Conservation (phyloP, 2,329 filamentous ascomycete genomes). For the Didymella pomorum region DNA sequence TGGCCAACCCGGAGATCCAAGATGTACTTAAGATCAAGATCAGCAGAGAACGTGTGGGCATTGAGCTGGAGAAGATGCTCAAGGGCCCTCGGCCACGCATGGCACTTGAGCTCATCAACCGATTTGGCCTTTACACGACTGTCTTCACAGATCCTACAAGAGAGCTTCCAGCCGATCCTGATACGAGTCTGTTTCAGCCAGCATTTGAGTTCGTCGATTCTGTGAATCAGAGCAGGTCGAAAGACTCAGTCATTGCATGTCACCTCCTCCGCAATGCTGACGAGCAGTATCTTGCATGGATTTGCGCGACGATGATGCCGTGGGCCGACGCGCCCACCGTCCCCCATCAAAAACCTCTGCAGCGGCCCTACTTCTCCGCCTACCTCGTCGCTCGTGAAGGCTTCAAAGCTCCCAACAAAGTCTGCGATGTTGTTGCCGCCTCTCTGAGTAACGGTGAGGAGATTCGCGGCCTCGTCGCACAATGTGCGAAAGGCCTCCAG, state of each 20-base stretch:
- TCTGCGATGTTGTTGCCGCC: conserved; percentile 71
- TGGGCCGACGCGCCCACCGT: conserved; percentile 66
- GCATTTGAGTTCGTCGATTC: conserved; percentile 69
- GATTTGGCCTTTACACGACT: conserved; percentile 72
- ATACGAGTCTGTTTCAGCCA: conserved; percentile 66
- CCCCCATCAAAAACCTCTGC: conserved; percentile 59
- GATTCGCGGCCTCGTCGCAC: conserved; percentile 69
- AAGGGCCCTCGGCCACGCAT: conserved; percentile 69
- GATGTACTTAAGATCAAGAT: conserved; percentile 85
- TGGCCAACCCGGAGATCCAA: conserved; percentile 81
- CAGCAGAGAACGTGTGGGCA: conserved; percentile 85
- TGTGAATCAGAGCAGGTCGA: conserved; percentile 18
- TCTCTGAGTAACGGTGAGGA: conserved; percentile 68
- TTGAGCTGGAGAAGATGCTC: conserved; percentile 91
- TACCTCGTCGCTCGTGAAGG: conserved; percentile 76
- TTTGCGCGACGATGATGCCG: conserved; percentile 76
- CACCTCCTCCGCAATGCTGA: conserved; percentile 68
- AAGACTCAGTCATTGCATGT: conserved; percentile 49
- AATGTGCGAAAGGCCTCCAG: conserved; percentile 57
- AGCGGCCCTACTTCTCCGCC: conserved; percentile 55
- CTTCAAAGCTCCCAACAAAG: conserved; percentile 79
- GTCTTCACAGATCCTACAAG: conserved; percentile 75
- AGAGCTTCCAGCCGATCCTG: conserved; percentile 62
- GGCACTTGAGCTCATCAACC: conserved; percentile 71
- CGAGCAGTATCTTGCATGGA: conserved; percentile 77